Conservation (phyloP, 495 filamentous ascomycete genomes). For the Zalerion maritima region DNA sequence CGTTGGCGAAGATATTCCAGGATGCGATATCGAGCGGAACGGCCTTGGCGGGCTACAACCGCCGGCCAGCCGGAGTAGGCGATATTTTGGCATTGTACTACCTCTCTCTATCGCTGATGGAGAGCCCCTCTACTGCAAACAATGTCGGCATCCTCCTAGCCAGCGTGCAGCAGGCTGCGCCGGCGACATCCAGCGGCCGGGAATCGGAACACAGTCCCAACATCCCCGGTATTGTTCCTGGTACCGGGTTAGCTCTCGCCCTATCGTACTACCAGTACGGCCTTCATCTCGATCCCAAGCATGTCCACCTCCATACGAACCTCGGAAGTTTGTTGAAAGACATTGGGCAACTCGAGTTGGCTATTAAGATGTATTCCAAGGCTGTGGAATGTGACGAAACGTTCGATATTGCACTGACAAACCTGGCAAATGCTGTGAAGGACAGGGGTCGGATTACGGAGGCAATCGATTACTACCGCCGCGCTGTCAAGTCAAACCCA, state of each 20-base stretch:
- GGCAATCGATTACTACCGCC: slow-evolving; percentile 80
- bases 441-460: slow-evolving; percentile 87
- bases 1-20: slow-evolving; percentile 95
- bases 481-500: slow-evolving; percentile 80
- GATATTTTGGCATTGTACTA: slow-evolving; percentile 96
- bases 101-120: slow-evolving; percentile 83
- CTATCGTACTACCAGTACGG: slow-evolving; percentile 94
- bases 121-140: slow-evolving; percentile 94
- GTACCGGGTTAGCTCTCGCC: slow-evolving; percentile 77
- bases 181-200: slow-evolving; percentile 18
- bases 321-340: slow-evolving; percentile 92
- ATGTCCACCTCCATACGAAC: slow-evolving; percentile 98
- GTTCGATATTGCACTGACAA: slow-evolving; percentile 95
- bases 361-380: slow-evolving; percentile 95
- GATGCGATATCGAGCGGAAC: slow-evolving; percentile 86
- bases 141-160: slow-evolving; percentile 96
- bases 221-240: slow-evolving; percentile 70
- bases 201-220: slow-evolving; percentile 20
- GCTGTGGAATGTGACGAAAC: slow-evolving; percentile 80
- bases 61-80: slow-evolving; percentile 57
- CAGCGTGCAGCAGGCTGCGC: slow-evolving; percentile 67
- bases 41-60: slow-evolving; percentile 40
- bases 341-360: slow-evolving; percentile 79
- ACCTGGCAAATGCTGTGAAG: slow-evolving; percentile 95
- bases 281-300: slow-evolving; percentile 64